These are phyloP conservation scores for Pistacia vera DNA, from an alignment of 345 rosid genomes.

Conservation along the genomic window DNA sequence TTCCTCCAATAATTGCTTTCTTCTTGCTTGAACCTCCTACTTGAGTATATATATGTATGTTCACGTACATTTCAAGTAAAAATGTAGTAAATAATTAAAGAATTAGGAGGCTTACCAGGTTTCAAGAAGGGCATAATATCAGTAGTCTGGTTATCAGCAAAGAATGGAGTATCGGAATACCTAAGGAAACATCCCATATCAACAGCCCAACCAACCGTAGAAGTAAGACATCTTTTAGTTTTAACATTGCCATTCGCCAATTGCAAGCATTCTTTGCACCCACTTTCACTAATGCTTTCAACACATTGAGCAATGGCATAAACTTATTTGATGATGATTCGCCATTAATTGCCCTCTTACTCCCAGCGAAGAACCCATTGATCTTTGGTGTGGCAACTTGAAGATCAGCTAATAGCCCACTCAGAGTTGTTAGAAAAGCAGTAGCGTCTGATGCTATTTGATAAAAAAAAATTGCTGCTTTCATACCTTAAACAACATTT, in stretches of 20 bases:
- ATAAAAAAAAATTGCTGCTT: conserved; percentile 41
- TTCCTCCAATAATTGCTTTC: conserved; percentile 37
- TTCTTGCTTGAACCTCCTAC: conserved; percentile 23
- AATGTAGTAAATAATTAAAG: neutral
- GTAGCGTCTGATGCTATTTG: neutral
- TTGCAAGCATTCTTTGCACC: conserved; percentile 40
- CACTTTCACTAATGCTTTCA: conserved; percentile 26
- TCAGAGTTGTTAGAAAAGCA: conserved; percentile 20
- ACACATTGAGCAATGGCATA: conserved; percentile 48
- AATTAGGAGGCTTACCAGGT: conserved; percentile 19
- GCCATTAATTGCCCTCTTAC: conserved; percentile 8
- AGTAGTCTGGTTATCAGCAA: conserved; percentile 38
- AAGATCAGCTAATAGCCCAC: conserved; percentile 29
- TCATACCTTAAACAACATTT: conserved; percentile 34
- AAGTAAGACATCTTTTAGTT: conserved; percentile 29
- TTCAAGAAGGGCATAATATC: conserved; percentile 33
- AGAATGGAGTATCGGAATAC: conserved; percentile 38
- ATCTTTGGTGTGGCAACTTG: conserved; percentile 40
- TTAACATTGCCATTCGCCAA: conserved; percentile 25
- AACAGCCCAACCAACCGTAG: conserved; percentile 32
- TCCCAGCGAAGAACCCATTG: conserved; percentile 37
- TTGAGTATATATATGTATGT: too few species aligned
- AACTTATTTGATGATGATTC: conserved; percentile 6
- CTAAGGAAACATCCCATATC: conserved; percentile 50
- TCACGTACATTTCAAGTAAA: too few species aligned